A percentile compares a stretch with the other conserved stretches of the same genome.
These are phyloP conservation scores for Conoideocrella luteorostrata DNA, from an alignment of 2,329 filamentous ascomycete species.

Conservation along the genomic window DNA sequence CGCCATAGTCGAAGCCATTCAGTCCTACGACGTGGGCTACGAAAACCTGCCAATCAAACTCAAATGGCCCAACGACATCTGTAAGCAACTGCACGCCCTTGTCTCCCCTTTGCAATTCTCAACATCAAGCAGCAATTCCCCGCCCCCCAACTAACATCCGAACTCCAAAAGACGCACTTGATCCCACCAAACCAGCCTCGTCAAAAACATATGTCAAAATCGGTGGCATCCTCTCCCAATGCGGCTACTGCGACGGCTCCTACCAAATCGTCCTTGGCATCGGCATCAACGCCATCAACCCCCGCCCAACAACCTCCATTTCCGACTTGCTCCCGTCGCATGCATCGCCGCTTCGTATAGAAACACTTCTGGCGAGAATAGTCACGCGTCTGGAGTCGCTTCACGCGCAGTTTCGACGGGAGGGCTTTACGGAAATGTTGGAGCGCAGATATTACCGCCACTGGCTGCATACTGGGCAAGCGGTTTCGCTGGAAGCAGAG, in stretches of 20 bases:
- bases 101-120: background rate
- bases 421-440: constrained; percentile 67
- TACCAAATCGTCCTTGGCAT: constrained; percentile 85
- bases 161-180: constrained; percentile 52
- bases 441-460: constrained; percentile 71
- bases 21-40: constrained; percentile 72
- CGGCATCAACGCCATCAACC: constrained; percentile 80
- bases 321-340: constrained; percentile 58
- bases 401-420: constrained; percentile 66
- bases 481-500: constrained; percentile 71
- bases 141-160: background rate
- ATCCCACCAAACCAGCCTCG: constrained; percentile 48
- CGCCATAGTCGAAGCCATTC: constrained; percentile 77
- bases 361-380: constrained; percentile 76
- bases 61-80: constrained; percentile 98
- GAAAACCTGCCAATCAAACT: constrained; percentile 70
- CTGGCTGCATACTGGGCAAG: constrained; percentile 78
- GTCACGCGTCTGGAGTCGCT: constrained; percentile 71
- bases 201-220: constrained; percentile 70
- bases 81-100: constrained; percentile 32
- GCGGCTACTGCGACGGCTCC: constrained; percentile 65
- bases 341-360: constrained; percentile 57
- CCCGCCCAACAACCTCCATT: constrained; percentile 79
- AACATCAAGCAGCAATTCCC: too few species aligned
- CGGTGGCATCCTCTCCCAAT: constrained; percentile 87